Evolutionary conservation across 306 rosid species (phyloP), one percentile per base, ranked within the genome.

Genomic region (Vigna reflexopilosa): DNA sequence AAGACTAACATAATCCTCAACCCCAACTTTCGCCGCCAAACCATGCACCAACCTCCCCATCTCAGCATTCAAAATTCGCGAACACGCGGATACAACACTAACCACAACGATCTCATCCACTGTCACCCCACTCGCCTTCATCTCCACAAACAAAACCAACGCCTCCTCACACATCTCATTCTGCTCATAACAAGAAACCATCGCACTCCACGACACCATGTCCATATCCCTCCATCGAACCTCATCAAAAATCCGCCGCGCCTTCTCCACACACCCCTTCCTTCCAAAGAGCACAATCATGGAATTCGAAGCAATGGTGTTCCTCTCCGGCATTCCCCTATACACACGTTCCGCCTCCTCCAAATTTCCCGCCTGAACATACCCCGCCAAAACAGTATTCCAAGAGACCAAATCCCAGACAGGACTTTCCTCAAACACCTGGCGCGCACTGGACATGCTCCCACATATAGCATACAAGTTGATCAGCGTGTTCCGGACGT

Each of bases 51-150:
- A 59, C 80, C 72, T 87, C 82, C 97, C 98, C 24, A 73, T 77
- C 75, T 42, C 1, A 30, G 76, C 77, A 77, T 22, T 62, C 22
- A 56, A 73, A 9, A 88, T 34, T 65, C 54, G 73, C 8, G 94
- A 78, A 79, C 97, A 89, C 0, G 88, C 93, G 26, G 94, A 85
- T 61, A 91, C 76, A 77, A 77, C 86, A 76, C 90, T 93, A 61
- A 89, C 85, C 63, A 80, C 80, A 70, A 88, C 98, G 71, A 91
- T 93, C 89, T 93, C 96, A 83, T 93, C 98, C 80, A 93, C 88
- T 83, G 72, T 19, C 51, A 93, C 55, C 75, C 88, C 86, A 50
- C 79, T 40, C 11, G 57, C 82, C 72, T 47, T 78, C 94, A 91
- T 93, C 73, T 77, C 58, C 69, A 63, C 68, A 70, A 93, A 91